phyloP scores from a whole-genome alignment of 2,329 filamentous ascomycete species.

The Colletotrichum sp. region DNA sequence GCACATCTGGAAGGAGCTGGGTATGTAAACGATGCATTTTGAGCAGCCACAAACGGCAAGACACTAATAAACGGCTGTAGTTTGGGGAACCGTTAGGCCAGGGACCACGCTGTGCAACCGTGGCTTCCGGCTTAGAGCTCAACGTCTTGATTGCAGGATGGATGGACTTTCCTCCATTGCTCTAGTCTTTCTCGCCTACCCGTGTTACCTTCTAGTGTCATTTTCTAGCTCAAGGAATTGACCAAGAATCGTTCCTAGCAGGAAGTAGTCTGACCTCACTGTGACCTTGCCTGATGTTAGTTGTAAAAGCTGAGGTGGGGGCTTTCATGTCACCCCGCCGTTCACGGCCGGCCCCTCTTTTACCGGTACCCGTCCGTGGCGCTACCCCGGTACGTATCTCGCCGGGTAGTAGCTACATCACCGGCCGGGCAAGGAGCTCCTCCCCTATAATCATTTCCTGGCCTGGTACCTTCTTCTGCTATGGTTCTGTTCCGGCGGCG shows the following conservation, averaged over 20 bases:
- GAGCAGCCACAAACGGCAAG: background rate
- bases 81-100: background rate
- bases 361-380: background rate
- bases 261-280: background rate
- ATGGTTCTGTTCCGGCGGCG: background rate
- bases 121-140: background rate
- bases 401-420: background rate
- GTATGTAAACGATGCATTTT: background rate
- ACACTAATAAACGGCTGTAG: background rate
- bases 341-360: slow-evolving; percentile 9
- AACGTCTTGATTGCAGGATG: background rate
- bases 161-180: background rate
- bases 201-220: too few species aligned
- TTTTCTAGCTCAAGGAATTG: background rate
- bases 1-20: background rate
- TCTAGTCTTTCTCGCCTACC: background rate
- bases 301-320: background rate
- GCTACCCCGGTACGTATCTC: background rate
- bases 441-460: background rate
- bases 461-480: background rate
- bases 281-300: background rate
- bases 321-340: background rate
- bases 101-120: background rate
- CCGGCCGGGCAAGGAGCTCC: background rate
- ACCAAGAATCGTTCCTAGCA: background rate